Base-by-base conservation (phyloP, 805 yeast species). In the Wickerhamomyces canadensis region DNA sequence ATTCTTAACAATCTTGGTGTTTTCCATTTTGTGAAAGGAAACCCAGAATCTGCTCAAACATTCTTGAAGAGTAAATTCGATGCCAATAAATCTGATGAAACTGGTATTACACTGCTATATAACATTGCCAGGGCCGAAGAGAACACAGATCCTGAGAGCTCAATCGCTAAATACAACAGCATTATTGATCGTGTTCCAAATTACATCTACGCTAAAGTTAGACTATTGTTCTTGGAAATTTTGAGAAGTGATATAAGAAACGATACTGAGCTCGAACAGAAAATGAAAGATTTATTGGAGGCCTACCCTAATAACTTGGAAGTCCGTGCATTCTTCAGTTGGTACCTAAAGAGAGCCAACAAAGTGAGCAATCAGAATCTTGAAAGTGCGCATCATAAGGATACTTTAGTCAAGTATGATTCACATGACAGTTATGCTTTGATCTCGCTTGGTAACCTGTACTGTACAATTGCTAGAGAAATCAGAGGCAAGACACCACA, bases 381-480 rank as follows among this genome's bases (percentile, higher is more conserved):
- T 25, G 96, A 87, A 58, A 80, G 85, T 44, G 66, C 72, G 12
- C 95, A 84, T 54, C 89, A 86, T 55, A 86, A 86, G 58, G 84
- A 82, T 33, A 87, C 98, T 0, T 70, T 93, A 47, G 82, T 80
- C 24, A 78, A 82, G 41, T 77, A 74, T 54, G 87, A 88, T 55
- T 81, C 88, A 1, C 97, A 88, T 60, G 98, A 93, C 62, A 62
- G 79, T 27, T 91, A 89, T 60, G 93, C 98, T 0, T 70, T 93
- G 45, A 76, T 88, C 15, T 88, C 96, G 1, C 67, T 93, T 53
- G 98, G 95, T 9, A 93, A 91, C 55, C 72, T 91, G 34, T 93
- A 91, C 57, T 74, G 86, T 49, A 60, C 76, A 1, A 78, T 86
- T 62, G 97, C 96, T 0, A 72, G 91, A 49, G 96, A 87, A 40